These are phyloP conservation scores for Didymella sp. DNA, from an alignment of 2,329 filamentous ascomycete genomes.

Conservation along the genomic window DNA sequence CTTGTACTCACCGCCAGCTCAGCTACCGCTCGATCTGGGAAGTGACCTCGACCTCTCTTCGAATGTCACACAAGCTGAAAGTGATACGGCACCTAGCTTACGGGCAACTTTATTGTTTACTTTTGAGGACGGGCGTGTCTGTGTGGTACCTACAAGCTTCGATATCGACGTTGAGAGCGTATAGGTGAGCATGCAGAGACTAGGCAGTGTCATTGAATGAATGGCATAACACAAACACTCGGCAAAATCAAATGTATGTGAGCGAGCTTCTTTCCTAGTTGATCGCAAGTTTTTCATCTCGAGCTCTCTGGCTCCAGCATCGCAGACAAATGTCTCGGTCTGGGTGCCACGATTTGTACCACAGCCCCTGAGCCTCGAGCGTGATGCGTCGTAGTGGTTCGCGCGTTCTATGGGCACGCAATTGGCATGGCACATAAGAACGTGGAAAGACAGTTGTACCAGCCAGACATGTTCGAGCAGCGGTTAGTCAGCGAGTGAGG, in stretches of 20 bases:
- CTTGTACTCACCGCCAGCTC: background rate
- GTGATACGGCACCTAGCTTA: background rate
- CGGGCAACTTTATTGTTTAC: background rate
- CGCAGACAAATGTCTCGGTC: background rate
- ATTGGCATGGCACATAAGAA: background rate
- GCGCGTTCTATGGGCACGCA: background rate
- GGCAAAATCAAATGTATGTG: too few species aligned
- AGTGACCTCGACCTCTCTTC: background rate
- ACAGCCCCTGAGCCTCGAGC: constrained; percentile 11
- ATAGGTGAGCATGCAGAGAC: background rate
- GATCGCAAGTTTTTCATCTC: background rate
- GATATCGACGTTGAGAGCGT: background rate
- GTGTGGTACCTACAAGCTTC: background rate
- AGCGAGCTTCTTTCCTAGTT: background rate
- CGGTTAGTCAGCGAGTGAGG: constrained; percentile 5
- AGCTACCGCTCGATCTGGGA: background rate
- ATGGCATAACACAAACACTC: too few species aligned
- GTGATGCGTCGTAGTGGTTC: constrained; percentile 1
- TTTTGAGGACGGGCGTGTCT: background rate
- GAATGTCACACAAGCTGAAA: background rate
- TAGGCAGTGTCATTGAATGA: background rate
- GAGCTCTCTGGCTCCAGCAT: background rate
- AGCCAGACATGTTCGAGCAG: background rate
- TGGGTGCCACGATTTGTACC: constrained; percentile 2
- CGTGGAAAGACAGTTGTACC: constrained; percentile 1